Evolutionary conservation across 192 early-diverging fungal species (phyloP), one percentile per base, ranked within the genome.

Genomic region (Obelidium mucronatum): DNA sequence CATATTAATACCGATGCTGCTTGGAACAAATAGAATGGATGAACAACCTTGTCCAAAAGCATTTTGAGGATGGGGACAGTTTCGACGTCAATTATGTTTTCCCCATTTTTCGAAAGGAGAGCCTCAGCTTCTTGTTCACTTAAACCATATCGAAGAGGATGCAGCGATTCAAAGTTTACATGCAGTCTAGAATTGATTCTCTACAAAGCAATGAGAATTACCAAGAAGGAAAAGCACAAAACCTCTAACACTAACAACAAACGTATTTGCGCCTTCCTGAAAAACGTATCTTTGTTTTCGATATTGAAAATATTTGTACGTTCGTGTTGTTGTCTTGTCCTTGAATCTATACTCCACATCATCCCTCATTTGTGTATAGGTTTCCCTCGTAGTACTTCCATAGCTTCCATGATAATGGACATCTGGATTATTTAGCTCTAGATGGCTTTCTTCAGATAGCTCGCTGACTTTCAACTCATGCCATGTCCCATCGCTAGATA

Each of bases 21-120:
- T 71, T 87, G 85, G 69, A 85, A 87, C 15, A 85, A 6, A 53
- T 87, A 87, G 53, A 87, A 87, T 24, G 83, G 85, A 33, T 86
- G 85, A 3, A 75, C 19, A 35, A 84, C 19, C 55, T 86, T 86
- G 44, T 83, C 79, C 0, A 67, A 3, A 13, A 86, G 37, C 74
- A 85, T 75, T 42, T 8, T 54, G n/a, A 40, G 22, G 19, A 81
- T 71, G n/a, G 85, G 71, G 17, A 64, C 42, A 36, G 54, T 28
- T 52, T 75, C 75, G 42, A 86, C 79, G 15, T 73, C 31, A 28
- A 86, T 86, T 24, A 1, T 6, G 69, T 86, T 86, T 30, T 52
- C 51, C 11, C 85, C 85, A 63, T 83, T 79, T 31, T 53, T 34
- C 24, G 53, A 19, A 24, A 83, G 39, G 5, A 79, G 24, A n/a